Conservation (phyloP, 805 yeast species). For the Sugiyamaella qingdaonensis region DNA sequence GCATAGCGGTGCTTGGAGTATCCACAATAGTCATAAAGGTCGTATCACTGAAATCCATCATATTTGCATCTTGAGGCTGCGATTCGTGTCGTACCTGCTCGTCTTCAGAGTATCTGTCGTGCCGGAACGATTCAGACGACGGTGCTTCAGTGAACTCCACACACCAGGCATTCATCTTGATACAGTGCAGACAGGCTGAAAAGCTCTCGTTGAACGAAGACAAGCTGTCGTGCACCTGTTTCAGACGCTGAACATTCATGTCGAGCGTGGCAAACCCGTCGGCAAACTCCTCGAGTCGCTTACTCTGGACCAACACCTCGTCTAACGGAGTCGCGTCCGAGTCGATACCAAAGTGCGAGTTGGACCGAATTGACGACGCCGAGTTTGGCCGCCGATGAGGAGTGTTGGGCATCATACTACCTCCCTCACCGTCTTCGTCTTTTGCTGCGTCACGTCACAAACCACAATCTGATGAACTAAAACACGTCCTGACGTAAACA, state of each 20-base stretch:
- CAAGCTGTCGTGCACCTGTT: conserved; percentile 55
- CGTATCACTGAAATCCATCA: conserved; percentile 23
- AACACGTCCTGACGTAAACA: too few species aligned
- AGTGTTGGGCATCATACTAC: conserved; percentile 17
- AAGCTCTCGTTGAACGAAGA: conserved; percentile 72
- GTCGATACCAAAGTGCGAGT: conserved; percentile 19
- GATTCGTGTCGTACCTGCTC: conserved; percentile 1
- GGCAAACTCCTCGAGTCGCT: conserved; percentile 27
- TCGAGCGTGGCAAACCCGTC: conserved; percentile 47
- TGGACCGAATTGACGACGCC: conserved; percentile 19
- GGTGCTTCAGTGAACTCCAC: conserved; percentile 53
- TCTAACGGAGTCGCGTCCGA: conserved; percentile 18
- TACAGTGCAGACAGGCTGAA: conserved; percentile 70
- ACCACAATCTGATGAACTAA: too few species aligned
- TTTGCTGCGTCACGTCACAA: neutral
- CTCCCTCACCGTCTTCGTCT: neutral
- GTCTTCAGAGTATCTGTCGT: conserved; percentile 11
- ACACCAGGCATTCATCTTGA: conserved; percentile 85
- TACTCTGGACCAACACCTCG: conserved; percentile 3
- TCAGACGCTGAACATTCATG: conserved; percentile 52
- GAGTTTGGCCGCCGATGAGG: conserved; percentile 25
- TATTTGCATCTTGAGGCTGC: conserved; percentile 3
- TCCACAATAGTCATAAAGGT: conserved; percentile 29
- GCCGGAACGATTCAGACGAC: conserved; percentile 14
- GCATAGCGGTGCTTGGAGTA: neutral